A percentile compares a stretch with the other conserved stretches of the same genome.
phyloP scores from a whole-genome alignment of 1,284 basidiomycete species.

The Xerocomus tenax region DNA sequence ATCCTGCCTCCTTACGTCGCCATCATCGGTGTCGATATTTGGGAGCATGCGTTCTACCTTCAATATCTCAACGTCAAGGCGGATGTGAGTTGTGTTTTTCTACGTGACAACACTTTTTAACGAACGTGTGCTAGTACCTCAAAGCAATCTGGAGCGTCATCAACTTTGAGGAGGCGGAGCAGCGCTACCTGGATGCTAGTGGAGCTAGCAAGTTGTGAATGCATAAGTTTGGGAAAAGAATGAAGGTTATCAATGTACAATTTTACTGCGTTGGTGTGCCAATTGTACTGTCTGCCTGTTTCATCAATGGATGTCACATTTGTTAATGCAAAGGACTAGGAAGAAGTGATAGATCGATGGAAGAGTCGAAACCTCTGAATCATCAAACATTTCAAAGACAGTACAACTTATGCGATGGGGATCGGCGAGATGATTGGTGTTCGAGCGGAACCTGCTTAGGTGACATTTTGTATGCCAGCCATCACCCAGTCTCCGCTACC shows the following conservation, averaged over 20 bases:
- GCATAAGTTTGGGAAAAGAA: background rate
- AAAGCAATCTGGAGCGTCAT: slow-evolving; percentile 77
- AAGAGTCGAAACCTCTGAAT: too few species aligned
- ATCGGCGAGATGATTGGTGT: too few species aligned
- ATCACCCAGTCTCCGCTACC: too few species aligned
- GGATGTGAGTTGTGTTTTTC: slow-evolving; percentile 44
- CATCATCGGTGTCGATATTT: slow-evolving; percentile 83
- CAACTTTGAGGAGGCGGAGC: slow-evolving; percentile 75
- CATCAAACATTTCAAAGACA: too few species aligned
- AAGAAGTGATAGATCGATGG: background rate
- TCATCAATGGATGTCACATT: background rate
- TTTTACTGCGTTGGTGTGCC: background rate
- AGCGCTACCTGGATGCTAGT: slow-evolving; percentile 48
- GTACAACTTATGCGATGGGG: too few species aligned
- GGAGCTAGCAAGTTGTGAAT: slow-evolving; percentile 24
- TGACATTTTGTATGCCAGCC: too few species aligned
- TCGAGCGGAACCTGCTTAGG: too few species aligned
- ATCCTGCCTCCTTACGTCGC: slow-evolving; percentile 59
- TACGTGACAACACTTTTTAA: background rate
- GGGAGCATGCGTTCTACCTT: slow-evolving; percentile 77
- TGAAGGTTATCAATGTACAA: background rate
- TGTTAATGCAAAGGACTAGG: background rate
- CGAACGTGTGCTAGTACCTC: slow-evolving; percentile 47
- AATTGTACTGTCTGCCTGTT: background rate
- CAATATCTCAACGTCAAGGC: slow-evolving; percentile 72